Conservation (phyloP, 2,329 filamentous ascomycete species). For the Penicillium sp. region DNA sequence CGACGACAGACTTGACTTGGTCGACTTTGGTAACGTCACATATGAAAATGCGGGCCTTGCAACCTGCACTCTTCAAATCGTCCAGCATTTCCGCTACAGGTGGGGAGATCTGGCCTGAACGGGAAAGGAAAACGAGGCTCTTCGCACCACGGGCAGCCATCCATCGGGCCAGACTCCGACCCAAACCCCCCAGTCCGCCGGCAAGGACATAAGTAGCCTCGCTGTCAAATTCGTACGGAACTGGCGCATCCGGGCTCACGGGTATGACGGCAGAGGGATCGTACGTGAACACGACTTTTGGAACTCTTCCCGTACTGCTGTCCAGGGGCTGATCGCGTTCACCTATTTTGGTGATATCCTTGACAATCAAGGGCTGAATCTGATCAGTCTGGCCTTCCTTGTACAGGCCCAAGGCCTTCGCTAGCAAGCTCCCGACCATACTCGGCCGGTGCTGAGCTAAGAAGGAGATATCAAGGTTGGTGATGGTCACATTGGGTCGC, state of each 20-base stretch:
- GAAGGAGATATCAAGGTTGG: conserved; percentile 17
- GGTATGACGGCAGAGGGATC: conserved; percentile 12
- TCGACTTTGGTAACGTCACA: conserved; percentile 24
- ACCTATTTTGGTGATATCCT: conserved; percentile 17
- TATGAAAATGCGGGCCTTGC: conserved; percentile 19
- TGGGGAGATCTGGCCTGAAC: conserved; percentile 16
- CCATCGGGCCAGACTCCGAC: conserved; percentile 29
- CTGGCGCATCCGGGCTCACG: conserved; percentile 1
- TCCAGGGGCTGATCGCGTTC: neutral
- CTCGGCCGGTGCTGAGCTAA: conserved; percentile 16
- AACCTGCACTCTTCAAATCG: conserved; percentile 18
- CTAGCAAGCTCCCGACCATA: conserved; percentile 7
- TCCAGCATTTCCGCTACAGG: conserved; percentile 15
- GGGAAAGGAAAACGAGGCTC: conserved; percentile 27
- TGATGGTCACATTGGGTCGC: conserved; percentile 16
- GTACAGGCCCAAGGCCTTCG: conserved; percentile 11
- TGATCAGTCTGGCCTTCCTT: conserved; percentile 11
- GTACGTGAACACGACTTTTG: conserved; percentile 19
- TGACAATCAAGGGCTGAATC: conserved; percentile 5
- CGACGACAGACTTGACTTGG: conserved; percentile 12
- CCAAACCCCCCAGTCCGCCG: conserved; percentile 30
- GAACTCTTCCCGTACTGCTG: neutral
- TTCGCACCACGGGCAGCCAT: conserved; percentile 27
- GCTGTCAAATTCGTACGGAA: conserved; percentile 20
- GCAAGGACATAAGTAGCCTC: conserved; percentile 28